Base-by-base conservation (phyloP, 2,329 filamentous ascomycete genomes). In the Nakataea oryzae region DNA sequence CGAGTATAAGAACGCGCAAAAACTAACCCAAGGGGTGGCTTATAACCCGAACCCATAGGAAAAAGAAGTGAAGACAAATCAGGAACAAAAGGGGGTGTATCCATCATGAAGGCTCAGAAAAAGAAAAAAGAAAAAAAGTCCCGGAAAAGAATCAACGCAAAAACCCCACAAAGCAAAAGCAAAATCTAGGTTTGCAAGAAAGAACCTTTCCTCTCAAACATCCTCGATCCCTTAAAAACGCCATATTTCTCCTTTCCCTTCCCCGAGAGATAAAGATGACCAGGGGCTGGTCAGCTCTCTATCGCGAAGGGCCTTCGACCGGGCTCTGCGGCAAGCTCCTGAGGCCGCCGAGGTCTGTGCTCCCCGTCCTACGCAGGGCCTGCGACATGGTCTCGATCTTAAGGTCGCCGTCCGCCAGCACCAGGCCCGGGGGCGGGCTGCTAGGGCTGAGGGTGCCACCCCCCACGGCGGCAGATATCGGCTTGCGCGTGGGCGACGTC, bases 331-430 rank as follows among this genome's bases (percentile, higher is more conserved):
- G 83, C 60, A 78, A 75, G 73, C 85, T 87, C 64, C 81, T 76
- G 58, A 79, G 71, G 58, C 75, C 77, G 66, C 79, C 79, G 63
- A 97, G 76, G 71, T 97, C 93, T 24, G 89, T 85, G 74, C 91
- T 96, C 57, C 87, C 90, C 17, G 92, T 96, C 73, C 90, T 88
- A 70, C 90, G 82, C 70, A 97, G 78, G 21, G 91, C 93, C 75
- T 97, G 92, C 61, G 88, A 83, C 93, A 97, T 96, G 4, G 93
- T 97, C 79, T 97, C 92, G 66, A 97, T 89, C 63, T 89, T 91
- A 64, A 97, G 78, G 65, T 96, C 93, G 29, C 86, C 84, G 3
- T 61, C 59, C 5, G 54, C 8, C 11, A n/a, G 26, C 34, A 41
- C 58, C 17, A 41, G 14, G 57, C 79, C 81, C 59, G 79, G 58